Conservation (phyloP, 371 early-diverging fungal genomes). For the Mortierella sp. region DNA sequence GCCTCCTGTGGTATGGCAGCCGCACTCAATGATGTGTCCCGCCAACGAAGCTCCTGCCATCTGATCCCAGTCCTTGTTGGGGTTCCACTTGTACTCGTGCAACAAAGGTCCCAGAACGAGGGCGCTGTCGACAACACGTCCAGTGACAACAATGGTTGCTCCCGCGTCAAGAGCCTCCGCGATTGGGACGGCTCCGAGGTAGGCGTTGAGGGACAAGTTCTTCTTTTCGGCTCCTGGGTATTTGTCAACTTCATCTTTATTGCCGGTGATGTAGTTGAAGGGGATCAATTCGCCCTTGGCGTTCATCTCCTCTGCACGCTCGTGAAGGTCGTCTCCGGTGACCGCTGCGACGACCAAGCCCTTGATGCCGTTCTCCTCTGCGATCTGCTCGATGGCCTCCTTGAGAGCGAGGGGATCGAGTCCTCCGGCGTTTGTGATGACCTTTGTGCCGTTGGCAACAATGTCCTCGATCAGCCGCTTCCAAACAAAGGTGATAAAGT, state of each 20-base stretch:
- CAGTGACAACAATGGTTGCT: constrained; percentile 81
- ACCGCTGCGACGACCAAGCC: constrained; percentile 76
- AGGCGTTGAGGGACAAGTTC: constrained; percentile 75
- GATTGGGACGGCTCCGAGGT: constrained; percentile 72
- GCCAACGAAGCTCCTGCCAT: constrained; percentile 80
- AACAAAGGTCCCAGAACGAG: constrained; percentile 72
- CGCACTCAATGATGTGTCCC: constrained; percentile 85
- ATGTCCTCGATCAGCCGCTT: constrained; percentile 67
- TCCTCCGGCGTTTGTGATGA: constrained; percentile 84
- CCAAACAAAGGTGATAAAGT: constrained; percentile 72
- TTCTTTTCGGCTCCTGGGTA: constrained; percentile 65
- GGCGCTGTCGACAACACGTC: constrained; percentile 82
- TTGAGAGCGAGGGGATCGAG: constrained; percentile 80
- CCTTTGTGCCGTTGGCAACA: constrained; percentile 70
- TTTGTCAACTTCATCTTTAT: constrained; percentile 64
- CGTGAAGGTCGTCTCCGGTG: constrained; percentile 74
- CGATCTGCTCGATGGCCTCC: constrained; percentile 72
- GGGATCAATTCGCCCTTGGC: constrained; percentile 60
- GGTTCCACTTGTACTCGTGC: constrained; percentile 71
- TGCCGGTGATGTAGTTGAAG: constrained; percentile 67
- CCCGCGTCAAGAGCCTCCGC: constrained; percentile 73
- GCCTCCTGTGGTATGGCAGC: constrained; percentile 83
- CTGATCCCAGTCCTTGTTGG: constrained; percentile 67
- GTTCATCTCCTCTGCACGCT: constrained; percentile 46
- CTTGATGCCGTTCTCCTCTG: constrained; percentile 64